These are phyloP conservation scores for Pterulicium gracile DNA, from an alignment of 1,284 basidiomycete species.

Conservation along the genomic window DNA sequence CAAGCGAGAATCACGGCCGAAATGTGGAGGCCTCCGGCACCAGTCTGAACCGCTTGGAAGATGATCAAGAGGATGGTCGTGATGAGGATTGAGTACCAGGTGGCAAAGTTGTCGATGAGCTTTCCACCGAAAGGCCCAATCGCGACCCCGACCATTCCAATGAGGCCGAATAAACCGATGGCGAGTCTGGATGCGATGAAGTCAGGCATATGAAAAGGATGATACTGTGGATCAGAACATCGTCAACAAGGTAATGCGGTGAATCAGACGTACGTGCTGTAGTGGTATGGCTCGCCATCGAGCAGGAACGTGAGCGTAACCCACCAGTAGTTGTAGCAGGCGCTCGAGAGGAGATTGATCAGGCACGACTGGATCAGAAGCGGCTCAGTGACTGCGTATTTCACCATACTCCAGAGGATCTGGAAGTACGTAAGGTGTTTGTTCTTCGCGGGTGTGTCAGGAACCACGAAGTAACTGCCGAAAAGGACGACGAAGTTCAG, in stretches of 20 bases:
- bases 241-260: neutral
- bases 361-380: constrained; percentile 36
- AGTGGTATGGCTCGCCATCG: constrained; percentile 35
- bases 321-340: constrained; percentile 34
- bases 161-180: constrained; percentile 45
- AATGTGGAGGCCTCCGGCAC: constrained; percentile 31
- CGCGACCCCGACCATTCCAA: constrained; percentile 36
- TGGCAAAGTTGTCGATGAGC: constrained; percentile 36
- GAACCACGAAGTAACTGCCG: constrained; percentile 31
- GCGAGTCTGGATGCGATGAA: constrained; percentile 20
- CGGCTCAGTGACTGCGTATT: constrained; percentile 38
- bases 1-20: constrained; percentile 30
- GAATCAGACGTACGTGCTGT: constrained; percentile 22
- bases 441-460: constrained; percentile 41
- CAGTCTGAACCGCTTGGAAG: constrained; percentile 30
- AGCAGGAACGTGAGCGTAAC: constrained; percentile 43
- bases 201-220: neutral
- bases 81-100: constrained; percentile 37
- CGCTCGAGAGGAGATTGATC: constrained; percentile 29
- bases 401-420: constrained; percentile 36
- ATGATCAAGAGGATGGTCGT: constrained; percentile 22
- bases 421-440: constrained; percentile 28
- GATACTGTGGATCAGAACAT: neutral
- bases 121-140: constrained; percentile 38
- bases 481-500: constrained; percentile 24